Conservation (phyloP, 352 stramenopile genomes). For the Pythium periplocum region DNA sequence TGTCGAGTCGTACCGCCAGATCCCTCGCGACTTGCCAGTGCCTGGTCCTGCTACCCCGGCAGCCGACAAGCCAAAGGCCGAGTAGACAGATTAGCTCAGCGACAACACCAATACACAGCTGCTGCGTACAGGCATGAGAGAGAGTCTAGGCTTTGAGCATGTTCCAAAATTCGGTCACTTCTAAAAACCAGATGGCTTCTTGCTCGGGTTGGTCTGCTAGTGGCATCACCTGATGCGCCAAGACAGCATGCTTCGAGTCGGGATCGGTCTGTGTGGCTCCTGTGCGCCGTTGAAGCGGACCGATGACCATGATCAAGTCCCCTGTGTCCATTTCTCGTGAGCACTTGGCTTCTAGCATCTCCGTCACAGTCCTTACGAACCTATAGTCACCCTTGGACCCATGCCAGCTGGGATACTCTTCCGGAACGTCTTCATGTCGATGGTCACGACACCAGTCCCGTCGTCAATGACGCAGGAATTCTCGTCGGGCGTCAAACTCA, state of each 20-base stretch:
- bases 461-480: conserved; percentile 61
- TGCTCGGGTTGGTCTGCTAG: conserved; percentile 10
- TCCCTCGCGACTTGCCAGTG: conserved; percentile 20
- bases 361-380: conserved; percentile 14
- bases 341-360: too few species aligned
- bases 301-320: conserved; percentile 78
- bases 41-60: conserved; percentile 15
- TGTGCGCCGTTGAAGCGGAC: conserved; percentile 34
- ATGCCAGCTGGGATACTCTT: conserved; percentile 53
- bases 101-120: too few species aligned
- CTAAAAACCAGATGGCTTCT: conserved; percentile 19
- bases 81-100: conserved; percentile 4
- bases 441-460: conserved; percentile 51
- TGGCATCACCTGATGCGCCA: conserved; percentile 18
- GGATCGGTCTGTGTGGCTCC: too few species aligned
- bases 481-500: conserved; percentile 24
- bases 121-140: background rate
- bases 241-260: background rate
- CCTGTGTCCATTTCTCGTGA: conserved; percentile 14
- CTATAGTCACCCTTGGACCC: conserved; percentile 27
- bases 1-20: conserved; percentile 44
- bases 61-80: conserved; percentile 18
- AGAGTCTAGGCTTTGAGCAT: conserved; percentile 1
- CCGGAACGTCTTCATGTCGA: conserved; percentile 60
- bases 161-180: conserved; percentile 18